Conservation (phyloP, 2,329 filamentous ascomycete genomes). For the Beauveria bassiana region DNA sequence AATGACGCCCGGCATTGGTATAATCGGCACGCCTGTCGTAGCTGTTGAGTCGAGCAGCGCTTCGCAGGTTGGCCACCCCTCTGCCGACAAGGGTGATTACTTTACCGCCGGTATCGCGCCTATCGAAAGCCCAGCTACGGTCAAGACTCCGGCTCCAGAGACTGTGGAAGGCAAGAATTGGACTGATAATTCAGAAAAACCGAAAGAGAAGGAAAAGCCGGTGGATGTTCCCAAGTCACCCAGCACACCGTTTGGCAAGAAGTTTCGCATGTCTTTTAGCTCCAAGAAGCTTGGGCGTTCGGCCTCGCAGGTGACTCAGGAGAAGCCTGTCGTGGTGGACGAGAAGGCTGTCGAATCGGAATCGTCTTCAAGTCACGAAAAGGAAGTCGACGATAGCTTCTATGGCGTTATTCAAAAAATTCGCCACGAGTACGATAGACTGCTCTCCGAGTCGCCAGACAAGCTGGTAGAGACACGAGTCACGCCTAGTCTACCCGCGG, state of each 20-base stretch:
- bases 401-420: constrained; percentile 66
- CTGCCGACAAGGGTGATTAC: constrained; percentile 65
- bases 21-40: constrained; percentile 63
- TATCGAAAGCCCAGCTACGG: constrained; percentile 32
- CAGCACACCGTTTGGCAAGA: constrained; percentile 69
- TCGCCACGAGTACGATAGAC: constrained; percentile 64
- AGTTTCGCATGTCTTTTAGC: constrained; percentile 76
- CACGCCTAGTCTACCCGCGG: constrained; percentile 60
- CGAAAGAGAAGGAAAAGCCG: constrained; percentile 37
- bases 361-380: constrained; percentile 57
- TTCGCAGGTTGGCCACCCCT: constrained; percentile 51
- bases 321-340: constrained; percentile 66
- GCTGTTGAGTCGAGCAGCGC: constrained; percentile 34
- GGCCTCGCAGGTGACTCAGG: constrained; percentile 47
- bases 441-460: constrained; percentile 47
- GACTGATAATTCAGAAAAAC: constrained; percentile 41
- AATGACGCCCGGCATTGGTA: constrained; percentile 69
- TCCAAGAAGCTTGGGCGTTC: constrained; percentile 77
- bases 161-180: constrained; percentile 42
- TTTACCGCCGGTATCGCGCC: constrained; percentile 58
- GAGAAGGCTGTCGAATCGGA: constrained; percentile 68
- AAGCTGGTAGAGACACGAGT: constrained; percentile 54
- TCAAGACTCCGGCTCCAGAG: constrained; percentile 29
- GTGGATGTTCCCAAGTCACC: constrained; percentile 47
- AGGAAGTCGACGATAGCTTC: constrained; percentile 69